phyloP scores from a whole-genome alignment of 169 alveolate species.

The Plasmodium yoelii region DNA sequence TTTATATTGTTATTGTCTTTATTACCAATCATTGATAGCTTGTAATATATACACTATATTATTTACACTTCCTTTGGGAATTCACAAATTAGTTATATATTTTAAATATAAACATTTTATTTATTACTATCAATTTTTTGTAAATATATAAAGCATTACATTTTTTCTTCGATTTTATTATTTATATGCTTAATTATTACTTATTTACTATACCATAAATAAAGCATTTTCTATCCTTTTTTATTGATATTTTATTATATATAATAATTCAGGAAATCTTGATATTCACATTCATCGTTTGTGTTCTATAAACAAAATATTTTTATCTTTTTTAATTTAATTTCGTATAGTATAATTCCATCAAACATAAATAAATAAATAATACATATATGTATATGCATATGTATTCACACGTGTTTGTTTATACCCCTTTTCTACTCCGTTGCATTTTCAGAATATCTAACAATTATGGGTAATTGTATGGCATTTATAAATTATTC shows the following conservation, averaged over 20 bases:
- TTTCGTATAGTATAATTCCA: background rate
- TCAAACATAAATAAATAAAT: background rate
- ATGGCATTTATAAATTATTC: slow-evolving; percentile 36
- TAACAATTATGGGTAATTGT: slow-evolving; percentile 63
- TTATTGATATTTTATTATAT: background rate
- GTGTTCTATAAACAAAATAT: too few relatives aligned
- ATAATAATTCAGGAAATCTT: background rate
- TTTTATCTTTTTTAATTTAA: background rate
- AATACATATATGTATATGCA: background rate
- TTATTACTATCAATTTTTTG: background rate
- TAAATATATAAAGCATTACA: background rate
- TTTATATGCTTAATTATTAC: background rate
- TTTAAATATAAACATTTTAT: too few relatives aligned
- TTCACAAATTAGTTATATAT: too few relatives aligned
- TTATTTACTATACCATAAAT: background rate
- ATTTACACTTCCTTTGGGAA: too few relatives aligned
- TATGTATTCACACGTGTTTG: background rate
- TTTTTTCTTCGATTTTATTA: background rate
- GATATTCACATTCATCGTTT: background rate
- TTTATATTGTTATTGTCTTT: too few relatives aligned
- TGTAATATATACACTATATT: too few relatives aligned
- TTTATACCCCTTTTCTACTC: background rate
- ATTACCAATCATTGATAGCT: too few relatives aligned
- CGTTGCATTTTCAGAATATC: background rate
- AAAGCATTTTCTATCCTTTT: background rate